Evolutionary conservation across 2,329 filamentous ascomycete genomes (phyloP).

Genomic region (Conoideocrella luteorostrata): DNA sequence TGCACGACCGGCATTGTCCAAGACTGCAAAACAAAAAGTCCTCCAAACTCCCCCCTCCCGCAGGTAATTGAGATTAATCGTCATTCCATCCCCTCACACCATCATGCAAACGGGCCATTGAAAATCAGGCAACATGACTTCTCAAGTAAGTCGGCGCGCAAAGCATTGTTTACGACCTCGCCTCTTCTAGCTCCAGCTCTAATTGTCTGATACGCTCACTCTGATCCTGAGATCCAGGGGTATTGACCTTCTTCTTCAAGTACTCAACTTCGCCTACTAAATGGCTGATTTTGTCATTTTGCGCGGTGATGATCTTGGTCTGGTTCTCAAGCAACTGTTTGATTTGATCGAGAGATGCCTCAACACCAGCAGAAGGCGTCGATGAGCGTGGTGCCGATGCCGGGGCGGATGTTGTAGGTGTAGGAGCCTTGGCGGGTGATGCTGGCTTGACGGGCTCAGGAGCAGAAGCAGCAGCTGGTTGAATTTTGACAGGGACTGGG

Average conservation of each 20-base stretch:
- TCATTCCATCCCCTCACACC: neutral
- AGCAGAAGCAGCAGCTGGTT: constrained; percentile 14
- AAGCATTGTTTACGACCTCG: constrained; percentile 46
- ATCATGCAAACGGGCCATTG: neutral
- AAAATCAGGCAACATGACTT: neutral
- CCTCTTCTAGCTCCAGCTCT: constrained; percentile 60
- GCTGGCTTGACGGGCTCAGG: constrained; percentile 22
- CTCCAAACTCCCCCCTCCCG: too few species aligned
- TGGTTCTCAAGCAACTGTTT: constrained; percentile 72
- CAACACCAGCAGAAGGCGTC: constrained; percentile 36
- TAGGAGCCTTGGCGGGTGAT: constrained; percentile 24
- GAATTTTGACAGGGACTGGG: constrained; percentile 26
- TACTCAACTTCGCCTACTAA: constrained; percentile 70
- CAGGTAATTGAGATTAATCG: neutral
- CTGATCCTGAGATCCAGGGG: constrained; percentile 48
- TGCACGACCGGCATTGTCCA: neutral
- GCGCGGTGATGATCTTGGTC: constrained; percentile 67
- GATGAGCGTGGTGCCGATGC: constrained; percentile 20
- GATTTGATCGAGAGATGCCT: constrained; percentile 67
- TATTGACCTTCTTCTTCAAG: constrained; percentile 68
- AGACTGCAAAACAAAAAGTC: constrained; percentile 1
- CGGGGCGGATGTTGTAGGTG: constrained; percentile 22
- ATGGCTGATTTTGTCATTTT: constrained; percentile 67
- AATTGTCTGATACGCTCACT: constrained; percentile 62
- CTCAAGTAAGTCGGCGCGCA: too few species aligned